Evolutionary conservation across 2,329 filamentous ascomycete species (phyloP), one percentile per base, ranked within the genome.

Genomic region (Bretziella fagacearum): DNA sequence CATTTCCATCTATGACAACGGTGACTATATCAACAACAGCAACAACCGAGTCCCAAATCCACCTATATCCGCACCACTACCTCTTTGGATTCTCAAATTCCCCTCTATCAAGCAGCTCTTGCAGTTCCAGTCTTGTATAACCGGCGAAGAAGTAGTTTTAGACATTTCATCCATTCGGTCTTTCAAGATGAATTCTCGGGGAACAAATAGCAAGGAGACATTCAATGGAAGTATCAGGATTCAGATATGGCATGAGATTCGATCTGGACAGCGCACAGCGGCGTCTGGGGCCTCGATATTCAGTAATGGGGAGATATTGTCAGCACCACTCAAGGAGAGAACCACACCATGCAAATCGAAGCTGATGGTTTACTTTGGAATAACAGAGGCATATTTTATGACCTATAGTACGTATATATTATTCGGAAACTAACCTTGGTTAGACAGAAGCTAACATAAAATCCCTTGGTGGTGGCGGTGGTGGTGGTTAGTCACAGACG

Each of bases 201-300:
- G 37, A 27, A n/a, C 11, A 8, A 20, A 27, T 20, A 4, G 29
- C n/a, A 26, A 10, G 22, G 27, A 48, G 11, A 44, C 15, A 15
- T 48, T 27, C 17, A 44, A 39, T 17, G 46, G 46, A 7, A 29
- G 25, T 6, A 27, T 48, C n/a, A 37, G 46, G 13, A 17, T 48
- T 13, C 46, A 48, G 30, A 18, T 48, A 18, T 48, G 46, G 46
- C 7, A 44, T 10, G 46, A 48, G 39, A n/a, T 13, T 10, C 29
- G 23, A 6, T 20, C 17, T 11, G 11, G 30, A 7, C 29, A 6
- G 5, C 32, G 30, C 11, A 29, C 32, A 11, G 39, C 15, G 3
- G 23, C 29, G 3, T 39, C 39, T n/a, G 25, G 39, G 22, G 11
- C 37, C n/a, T 39, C 46, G 2, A 15, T 48, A 3, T 33, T 26